Evolutionary conservation across 371 early-diverging fungal species (phyloP), one percentile per base, ranked within the genome.

Genomic region (Lichtheimia hyalospora): DNA sequence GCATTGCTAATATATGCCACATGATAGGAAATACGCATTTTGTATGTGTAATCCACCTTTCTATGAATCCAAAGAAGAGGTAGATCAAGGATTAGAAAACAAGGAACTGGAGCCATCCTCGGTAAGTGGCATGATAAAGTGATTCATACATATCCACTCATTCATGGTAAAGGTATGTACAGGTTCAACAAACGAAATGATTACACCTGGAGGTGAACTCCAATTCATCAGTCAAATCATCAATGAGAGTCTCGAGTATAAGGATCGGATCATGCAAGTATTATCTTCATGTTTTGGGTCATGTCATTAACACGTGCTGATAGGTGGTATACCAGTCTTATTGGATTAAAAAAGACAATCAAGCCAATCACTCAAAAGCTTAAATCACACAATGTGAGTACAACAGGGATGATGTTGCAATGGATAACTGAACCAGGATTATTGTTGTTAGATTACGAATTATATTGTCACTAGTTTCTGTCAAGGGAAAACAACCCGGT

Each of bases 1-100:
- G 7, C 49, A 2, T 34, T 34, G 10, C 5, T 34, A 10, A 34
- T 34, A n/a, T 25, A 15, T 20, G 55, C 25, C 16, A n/a, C 13
- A 34, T 24, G 34, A 0, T 34, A 34, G 34, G 34, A 78, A 74
- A 0, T 89, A 78, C 67, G 66, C 73, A 24, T 89, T 89, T 57
- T 73, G 79, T 48, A 88, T 91, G 88, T 89, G 88, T 64, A 91
- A 91, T 57, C 91, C 91, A 6, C 91, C 91, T 2, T 91, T 91
- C 58, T 91, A 86, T 49, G 68, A 58, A 1, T 79, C 75, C 41
- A 49, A 61, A 12, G 71, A 70, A 41, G 81, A 87, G 40, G 65
- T 87, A 6, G 71, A 77, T 14, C 57, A 63, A 46, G 69, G 75
- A 0, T 49, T 69, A 5, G 44, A 50, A 10, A 64, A 61, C 18